phyloP scores from a whole-genome alignment of 805 yeast species.

The Metschnikowia sp. region DNA sequence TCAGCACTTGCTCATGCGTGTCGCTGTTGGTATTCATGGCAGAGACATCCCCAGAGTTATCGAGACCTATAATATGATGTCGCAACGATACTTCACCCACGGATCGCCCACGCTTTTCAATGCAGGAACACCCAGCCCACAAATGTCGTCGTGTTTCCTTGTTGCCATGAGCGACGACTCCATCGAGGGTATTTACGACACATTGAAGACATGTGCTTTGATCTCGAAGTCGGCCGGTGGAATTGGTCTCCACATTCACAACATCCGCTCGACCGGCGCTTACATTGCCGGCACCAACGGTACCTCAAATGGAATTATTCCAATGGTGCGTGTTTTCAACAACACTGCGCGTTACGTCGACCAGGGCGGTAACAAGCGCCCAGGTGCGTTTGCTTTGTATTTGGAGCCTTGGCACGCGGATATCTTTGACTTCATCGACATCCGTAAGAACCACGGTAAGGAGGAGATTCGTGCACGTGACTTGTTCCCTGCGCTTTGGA shows the following conservation, averaged over 20 bases:
- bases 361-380: constrained; percentile 65
- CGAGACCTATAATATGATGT: constrained; percentile 58
- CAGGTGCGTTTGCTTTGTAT: constrained; percentile 61
- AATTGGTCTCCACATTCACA: constrained; percentile 59
- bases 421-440: constrained; percentile 55
- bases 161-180: constrained; percentile 64
- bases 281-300: constrained; percentile 63
- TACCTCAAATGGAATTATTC: constrained; percentile 59
- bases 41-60: constrained; percentile 49
- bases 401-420: constrained; percentile 65
- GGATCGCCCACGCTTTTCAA: constrained; percentile 62
- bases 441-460: constrained; percentile 61
- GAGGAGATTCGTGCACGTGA: constrained; percentile 64
- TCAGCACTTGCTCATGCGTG: constrained; percentile 61
- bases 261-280: constrained; percentile 57
- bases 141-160: constrained; percentile 61
- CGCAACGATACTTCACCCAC: constrained; percentile 55
- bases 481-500: constrained; percentile 61
- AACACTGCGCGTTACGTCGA: constrained; percentile 63
- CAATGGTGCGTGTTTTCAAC: constrained; percentile 61
- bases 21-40: constrained; percentile 59
- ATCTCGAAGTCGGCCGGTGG: constrained; percentile 64
- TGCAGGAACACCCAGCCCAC: constrained; percentile 59
- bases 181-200: constrained; percentile 60
- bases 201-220: constrained; percentile 58